Conservation (phyloP, 75 land plant species). For the Ceratopteris richardii region DNA sequence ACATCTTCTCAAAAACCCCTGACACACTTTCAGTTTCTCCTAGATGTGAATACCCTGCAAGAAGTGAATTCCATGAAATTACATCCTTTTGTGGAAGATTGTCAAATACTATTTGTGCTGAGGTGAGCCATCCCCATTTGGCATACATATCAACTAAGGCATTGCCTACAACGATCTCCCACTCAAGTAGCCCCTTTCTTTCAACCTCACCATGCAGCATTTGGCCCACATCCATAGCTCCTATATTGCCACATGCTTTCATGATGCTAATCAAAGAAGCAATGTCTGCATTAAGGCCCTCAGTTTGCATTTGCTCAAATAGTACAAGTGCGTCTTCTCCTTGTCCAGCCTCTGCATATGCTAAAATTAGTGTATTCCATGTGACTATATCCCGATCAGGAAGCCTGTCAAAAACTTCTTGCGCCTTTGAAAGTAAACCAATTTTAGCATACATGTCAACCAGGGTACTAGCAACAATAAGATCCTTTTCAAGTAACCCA, state of each 20-base stretch:
- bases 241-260: slow-evolving; percentile 49
- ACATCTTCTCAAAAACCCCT: slow-evolving; percentile 14
- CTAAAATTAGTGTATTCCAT: slow-evolving; percentile 60
- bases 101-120: slow-evolving; percentile 13
- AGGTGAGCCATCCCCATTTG: slow-evolving; percentile 10
- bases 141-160: slow-evolving; percentile 24
- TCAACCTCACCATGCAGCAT: slow-evolving; percentile 29
- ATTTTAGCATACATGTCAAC: background rate
- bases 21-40: slow-evolving; percentile 11
- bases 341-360: slow-evolving; percentile 28
- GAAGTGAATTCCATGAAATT: slow-evolving; percentile 19
- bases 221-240: slow-evolving; percentile 31
- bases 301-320: slow-evolving; percentile 31
- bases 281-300: slow-evolving; percentile 35
- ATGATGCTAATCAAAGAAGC: slow-evolving; percentile 54
- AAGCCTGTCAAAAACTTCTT: slow-evolving; percentile 1
- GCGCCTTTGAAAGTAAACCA: background rate
- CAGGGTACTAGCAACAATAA: slow-evolving; percentile 6
- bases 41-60: slow-evolving; percentile 9
- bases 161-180: slow-evolving; percentile 11
- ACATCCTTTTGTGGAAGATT: slow-evolving; percentile 8
- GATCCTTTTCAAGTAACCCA: background rate
- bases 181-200: background rate
- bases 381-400: slow-evolving; percentile 19
- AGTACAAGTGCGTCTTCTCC: slow-evolving; percentile 20